A percentile compares a stretch with the other conserved stretches of the same genome.
These are phyloP conservation scores for Sinapis alba DNA, from an alignment of 441 rosid genomes.

Conservation along the genomic window DNA sequence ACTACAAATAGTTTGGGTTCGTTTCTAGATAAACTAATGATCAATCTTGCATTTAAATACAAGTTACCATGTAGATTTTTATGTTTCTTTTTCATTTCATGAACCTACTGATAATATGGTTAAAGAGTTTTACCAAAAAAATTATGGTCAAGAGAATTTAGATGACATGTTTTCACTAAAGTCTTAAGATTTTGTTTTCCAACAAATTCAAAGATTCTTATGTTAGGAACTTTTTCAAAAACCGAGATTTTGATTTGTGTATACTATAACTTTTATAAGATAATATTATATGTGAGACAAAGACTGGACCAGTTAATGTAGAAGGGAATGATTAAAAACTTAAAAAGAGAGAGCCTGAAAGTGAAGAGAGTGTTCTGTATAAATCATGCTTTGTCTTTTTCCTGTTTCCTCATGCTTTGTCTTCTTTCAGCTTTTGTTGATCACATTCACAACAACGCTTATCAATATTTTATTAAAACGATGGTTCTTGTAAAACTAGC, in stretches of 20 bases:
- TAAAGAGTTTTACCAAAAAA: neutral
- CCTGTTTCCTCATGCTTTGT: slow-evolving; percentile 45
- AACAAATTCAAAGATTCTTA: slow-evolving; percentile 34
- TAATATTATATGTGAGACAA: slow-evolving; percentile 13
- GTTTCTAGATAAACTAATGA: slow-evolving; percentile 43
- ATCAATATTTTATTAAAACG: neutral
- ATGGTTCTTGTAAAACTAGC: slow-evolving; percentile 28
- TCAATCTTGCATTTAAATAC: neutral
- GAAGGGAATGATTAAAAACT: slow-evolving; percentile 39
- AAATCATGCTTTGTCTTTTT: slow-evolving; percentile 44
- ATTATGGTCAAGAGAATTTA: neutral
- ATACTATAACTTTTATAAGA: slow-evolving; percentile 6
- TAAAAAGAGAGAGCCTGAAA: slow-evolving; percentile 37
- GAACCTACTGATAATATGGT: neutral
- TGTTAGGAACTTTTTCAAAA: slow-evolving; percentile 31
- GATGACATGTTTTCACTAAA: slow-evolving; percentile 24
- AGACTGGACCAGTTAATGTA: slow-evolving; percentile 38
- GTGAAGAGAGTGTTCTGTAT: slow-evolving; percentile 42
- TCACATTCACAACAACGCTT: slow-evolving; percentile 33
- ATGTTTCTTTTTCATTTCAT: neutral
- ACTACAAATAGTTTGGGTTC: slow-evolving; percentile 42
- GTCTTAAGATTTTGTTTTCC: slow-evolving; percentile 16
- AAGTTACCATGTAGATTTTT: neutral
- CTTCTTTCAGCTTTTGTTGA: slow-evolving; percentile 43
- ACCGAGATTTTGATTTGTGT: slow-evolving; percentile 38